phyloP scores from a whole-genome alignment of 2,329 filamentous ascomycete genomes.

The Leptodontidium sp. region DNA sequence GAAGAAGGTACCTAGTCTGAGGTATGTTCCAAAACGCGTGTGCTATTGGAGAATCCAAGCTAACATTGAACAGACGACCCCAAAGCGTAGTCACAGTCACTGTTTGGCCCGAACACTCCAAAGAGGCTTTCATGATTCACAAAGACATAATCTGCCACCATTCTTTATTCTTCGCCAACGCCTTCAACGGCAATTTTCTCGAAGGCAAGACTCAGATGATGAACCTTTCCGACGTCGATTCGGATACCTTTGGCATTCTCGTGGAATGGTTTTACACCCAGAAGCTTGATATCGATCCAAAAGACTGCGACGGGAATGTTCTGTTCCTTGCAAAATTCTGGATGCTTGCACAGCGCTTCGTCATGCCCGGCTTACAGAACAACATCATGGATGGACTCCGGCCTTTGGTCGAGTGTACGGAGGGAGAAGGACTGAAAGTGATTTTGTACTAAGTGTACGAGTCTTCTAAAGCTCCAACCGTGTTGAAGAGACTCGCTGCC shows the following conservation, averaged over 20 bases:
- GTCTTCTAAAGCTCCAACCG: background rate
- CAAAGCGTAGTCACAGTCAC: conserved; percentile 2
- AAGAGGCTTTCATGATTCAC: conserved; percentile 24
- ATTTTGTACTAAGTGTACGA: background rate
- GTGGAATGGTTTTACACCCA: conserved; percentile 27
- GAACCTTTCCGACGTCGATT: conserved; percentile 19
- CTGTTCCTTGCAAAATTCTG: conserved; percentile 11
- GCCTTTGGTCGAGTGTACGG: background rate
- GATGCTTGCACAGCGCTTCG: conserved; percentile 14
- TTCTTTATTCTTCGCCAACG: conserved; percentile 25
- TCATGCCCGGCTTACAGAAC: conserved; percentile 10
- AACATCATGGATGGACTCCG: conserved; percentile 15
- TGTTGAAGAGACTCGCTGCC: conserved; percentile 11
- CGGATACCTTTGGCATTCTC: conserved; percentile 13
- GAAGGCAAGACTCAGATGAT: conserved; percentile 23
- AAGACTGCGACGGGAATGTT: background rate
- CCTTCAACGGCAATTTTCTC: conserved; percentile 21
- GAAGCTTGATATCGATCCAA: background rate
- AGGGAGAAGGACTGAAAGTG: background rate
- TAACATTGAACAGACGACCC: background rate
- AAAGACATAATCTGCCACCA: conserved; percentile 28
- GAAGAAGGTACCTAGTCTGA: conserved; percentile 15
- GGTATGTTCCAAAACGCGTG: background rate
- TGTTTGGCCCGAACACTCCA: background rate
- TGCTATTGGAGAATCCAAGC: background rate